Evolutionary conservation across 768 basidiomycete species (phyloP), one percentile per base, ranked within the genome.

Genomic region (Mycena amicta): DNA sequence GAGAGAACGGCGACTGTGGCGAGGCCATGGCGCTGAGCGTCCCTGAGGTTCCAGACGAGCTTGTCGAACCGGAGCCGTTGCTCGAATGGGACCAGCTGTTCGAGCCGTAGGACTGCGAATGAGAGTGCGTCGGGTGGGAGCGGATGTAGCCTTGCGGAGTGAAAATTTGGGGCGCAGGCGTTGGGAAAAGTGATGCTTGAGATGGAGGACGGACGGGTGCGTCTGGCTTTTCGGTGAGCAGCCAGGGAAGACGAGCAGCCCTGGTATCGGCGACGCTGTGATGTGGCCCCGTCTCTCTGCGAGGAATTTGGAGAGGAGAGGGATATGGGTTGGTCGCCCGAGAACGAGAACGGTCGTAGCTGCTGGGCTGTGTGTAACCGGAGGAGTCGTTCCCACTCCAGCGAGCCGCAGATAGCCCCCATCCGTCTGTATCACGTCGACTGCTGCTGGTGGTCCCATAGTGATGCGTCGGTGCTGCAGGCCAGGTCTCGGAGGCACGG

Each of bases 61-160:
- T 57, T 22, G 47, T 41, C 56, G 2, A 51, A 54, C 13, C 41
- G 56, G 41, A 56, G 57, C 47, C 22, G n/a, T n/a, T n/a, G n/a
- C n/a, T n/a, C 12, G 47, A 49, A 49, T 49, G 47, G 13, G 47
- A 49, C 47, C 47, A 49, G 22, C 25, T 28, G n/a, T 13, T 28
- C n/a, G 47, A 11, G 27, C 47, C 27, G 47, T 62, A 65, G 6
- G 75, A 65, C 46, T 77, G 74, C 5, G 74, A 66, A 43, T 73
- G 72, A n/a, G 5, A 5, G 43, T 45, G 43, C 15, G 33, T 18
- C 22, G 43, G 43, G 22, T 8, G 6, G 22, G 47, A 49, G 12
- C 47, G 47, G 5, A 49, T 49, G 26, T 49, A 49, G 27, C 47
- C 47, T n/a, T 49, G 47, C 12, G 25, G 5, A 13, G 22, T 49